Evolutionary conservation across 495 filamentous ascomycete genomes (phyloP).

Genomic region (Lepraria neglecta): DNA sequence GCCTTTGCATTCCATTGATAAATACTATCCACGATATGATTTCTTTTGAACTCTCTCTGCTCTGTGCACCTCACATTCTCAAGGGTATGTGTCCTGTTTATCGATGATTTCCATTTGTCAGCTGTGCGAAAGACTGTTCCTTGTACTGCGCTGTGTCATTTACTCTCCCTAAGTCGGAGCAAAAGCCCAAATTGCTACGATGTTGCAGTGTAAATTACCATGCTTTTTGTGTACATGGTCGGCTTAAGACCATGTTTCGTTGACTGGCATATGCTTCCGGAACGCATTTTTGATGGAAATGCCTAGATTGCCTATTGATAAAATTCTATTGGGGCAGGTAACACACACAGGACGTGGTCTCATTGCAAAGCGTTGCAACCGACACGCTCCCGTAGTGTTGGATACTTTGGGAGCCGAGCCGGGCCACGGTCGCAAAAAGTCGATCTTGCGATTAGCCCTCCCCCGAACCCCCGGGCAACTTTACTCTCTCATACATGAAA

Average conservation of each 20-base stretch:
- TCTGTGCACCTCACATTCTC: not conserved
- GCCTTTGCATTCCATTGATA: not conserved
- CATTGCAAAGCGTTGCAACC: not conserved
- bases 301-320: not conserved
- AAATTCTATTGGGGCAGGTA: not conserved
- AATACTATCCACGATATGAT: not conserved
- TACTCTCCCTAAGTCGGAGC: too few relatives aligned
- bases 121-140: not conserved
- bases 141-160: too few relatives aligned
- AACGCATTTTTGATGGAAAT: too few relatives aligned
- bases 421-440: slow-evolving; percentile 9
- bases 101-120: not conserved
- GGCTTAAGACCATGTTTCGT: too few relatives aligned
- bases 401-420: not conserved
- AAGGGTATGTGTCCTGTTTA: not conserved
- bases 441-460: not conserved
- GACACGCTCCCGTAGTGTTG: not conserved
- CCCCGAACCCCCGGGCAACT: not conserved
- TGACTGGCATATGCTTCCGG: too few relatives aligned
- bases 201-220: too few relatives aligned
- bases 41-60: not conserved
- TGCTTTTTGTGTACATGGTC: too few relatives aligned
- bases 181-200: too few relatives aligned
- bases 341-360: not conserved
- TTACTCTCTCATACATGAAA: not conserved